These are phyloP conservation scores for Cryomyces minteri DNA, from an alignment of 495 filamentous ascomycete genomes.

Conservation along the genomic window DNA sequence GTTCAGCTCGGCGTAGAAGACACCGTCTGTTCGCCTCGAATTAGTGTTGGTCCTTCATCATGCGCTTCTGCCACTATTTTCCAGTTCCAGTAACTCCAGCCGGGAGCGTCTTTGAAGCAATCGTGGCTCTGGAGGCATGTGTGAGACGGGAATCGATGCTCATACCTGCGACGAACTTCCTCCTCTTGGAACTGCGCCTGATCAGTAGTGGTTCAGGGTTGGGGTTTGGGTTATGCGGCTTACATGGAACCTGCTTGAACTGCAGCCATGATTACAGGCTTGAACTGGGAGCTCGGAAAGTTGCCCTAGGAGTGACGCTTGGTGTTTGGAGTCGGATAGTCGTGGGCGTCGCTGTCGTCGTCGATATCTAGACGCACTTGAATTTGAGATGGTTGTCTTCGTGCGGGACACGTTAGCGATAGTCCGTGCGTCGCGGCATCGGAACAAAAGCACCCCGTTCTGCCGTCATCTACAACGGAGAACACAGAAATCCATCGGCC, in stretches of 20 bases:
- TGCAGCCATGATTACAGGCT: constrained; percentile 37
- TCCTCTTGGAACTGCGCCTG: constrained; percentile 65
- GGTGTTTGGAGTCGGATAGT: too few species aligned
- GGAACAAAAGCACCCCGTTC: too few species aligned
- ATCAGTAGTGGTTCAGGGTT: constrained; percentile 3
- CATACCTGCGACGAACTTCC: constrained; percentile 87
- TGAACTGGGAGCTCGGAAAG: not conserved
- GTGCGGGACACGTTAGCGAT: too few species aligned
- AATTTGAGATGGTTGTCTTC: too few species aligned
- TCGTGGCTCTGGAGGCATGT: not conserved
- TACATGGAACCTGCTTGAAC: constrained; percentile 48
- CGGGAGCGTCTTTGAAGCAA: too few species aligned
- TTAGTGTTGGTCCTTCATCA: not conserved
- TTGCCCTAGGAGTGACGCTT: too few species aligned
- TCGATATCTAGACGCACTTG: too few species aligned
- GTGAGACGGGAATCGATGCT: not conserved
- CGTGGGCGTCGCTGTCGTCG: too few species aligned
- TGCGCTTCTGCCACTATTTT: not conserved
- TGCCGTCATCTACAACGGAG: too few species aligned
- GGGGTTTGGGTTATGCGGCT: constrained; percentile 13
- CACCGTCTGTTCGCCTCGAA: constrained; percentile 44
- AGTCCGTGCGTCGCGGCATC: too few species aligned
- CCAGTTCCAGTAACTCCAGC: not conserved
- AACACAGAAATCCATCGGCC: too few species aligned
- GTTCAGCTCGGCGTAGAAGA: constrained; percentile 99